Evolutionary conservation across 768 basidiomycete genomes (phyloP), one percentile per base, ranked within the genome.

Genomic region (Amanita polypyramis): DNA sequence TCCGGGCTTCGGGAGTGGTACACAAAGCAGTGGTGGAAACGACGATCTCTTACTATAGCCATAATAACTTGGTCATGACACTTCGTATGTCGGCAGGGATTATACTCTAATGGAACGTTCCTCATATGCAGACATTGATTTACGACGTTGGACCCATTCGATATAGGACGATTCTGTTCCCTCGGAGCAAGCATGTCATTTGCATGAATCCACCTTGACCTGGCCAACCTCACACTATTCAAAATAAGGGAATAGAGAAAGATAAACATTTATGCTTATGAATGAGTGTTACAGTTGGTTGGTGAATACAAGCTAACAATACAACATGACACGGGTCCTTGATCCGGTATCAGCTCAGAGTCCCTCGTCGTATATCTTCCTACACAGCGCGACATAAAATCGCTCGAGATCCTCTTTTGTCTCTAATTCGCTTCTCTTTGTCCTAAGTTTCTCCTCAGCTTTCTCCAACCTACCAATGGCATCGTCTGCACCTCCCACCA

Each of bases 291-390:
- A 36, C 17, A 36, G 15, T 36, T 6, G 1, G 3, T 23, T 25
- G 17, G 23, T 40, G 5, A 40, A 41, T 41, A 39, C 39, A 23
- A 27, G 10, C 44, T 42, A 44, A 30, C 47, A 25, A 42, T 42
- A 37, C 32, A 25, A 8, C 21, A 21, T 12, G 7, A 14, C 25
- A n/a, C n/a, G n/a, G n/a, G n/a, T n/a, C n/a, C n/a, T n/a, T 43
- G n/a, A 17, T 39, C n/a, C 25, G 9, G 27, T 21, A 43, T 43
- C 8, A 21, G 20, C 17, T 71, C 66, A 96, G 58, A 93, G 64
- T 9, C 95, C 95, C 60, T 96, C 91, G 50, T 97, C 87, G 55
- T 93, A 91, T 66, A 99, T 64, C 67, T 90, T 95, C 63, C 85
- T 76, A 54, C 86, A 79, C 38, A 98, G 63, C 5, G 93, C 88